Base-by-base conservation (phyloP, 2,329 filamentous ascomycete genomes). In the Cladorrhinum sp. region DNA sequence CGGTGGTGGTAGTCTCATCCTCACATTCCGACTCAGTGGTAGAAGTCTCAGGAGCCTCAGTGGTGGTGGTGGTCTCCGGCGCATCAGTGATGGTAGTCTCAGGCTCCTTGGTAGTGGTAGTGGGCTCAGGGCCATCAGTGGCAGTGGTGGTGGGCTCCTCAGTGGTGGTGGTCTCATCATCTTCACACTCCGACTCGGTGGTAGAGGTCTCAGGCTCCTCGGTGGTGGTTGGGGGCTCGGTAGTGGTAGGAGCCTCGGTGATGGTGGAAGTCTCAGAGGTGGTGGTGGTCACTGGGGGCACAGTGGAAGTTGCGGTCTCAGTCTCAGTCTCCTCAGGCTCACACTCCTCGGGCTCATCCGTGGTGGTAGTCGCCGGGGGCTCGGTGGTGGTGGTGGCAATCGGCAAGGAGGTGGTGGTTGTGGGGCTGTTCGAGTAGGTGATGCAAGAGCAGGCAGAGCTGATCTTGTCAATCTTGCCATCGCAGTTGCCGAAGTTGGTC, bases 371-470 rank as follows among this genome's bases (percentile, higher is more conserved):
- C 10, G 29, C 18, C 10, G 38, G 25, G 2, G 53, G 12, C 53
- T 56, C 53, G 2, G 58, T 52, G 22, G 48, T 56, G 22, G 56
- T 45, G 16, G 60, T 57, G 22, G 49, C 20, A 18, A 55, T 20
- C 49, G 52, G 55, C 6, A 38, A 54, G 25, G 38, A 41, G 25
- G 45, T 38, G 16, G 41, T 18, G 25, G 57, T 36, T 4, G 64
- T 61, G 23, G 50, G 16, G 7, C 61, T 57, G 20, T 52, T 29
- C 13, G 60, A 36, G 62, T 68, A 68, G 27, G 66, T 68, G 63
- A 71, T 64, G 64, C 69, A 71, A 29, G 69, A 70, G 66, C 69
- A 71, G 55, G 67, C 69, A 6, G 68, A 70, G 66, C 66, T 68
- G 29, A 71, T 65, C 8, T 58, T 59, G 29, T 49, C 20, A 50